These are phyloP conservation scores for Russula sp. DNA, from an alignment of 768 basidiomycete species.

Conservation along the genomic window DNA sequence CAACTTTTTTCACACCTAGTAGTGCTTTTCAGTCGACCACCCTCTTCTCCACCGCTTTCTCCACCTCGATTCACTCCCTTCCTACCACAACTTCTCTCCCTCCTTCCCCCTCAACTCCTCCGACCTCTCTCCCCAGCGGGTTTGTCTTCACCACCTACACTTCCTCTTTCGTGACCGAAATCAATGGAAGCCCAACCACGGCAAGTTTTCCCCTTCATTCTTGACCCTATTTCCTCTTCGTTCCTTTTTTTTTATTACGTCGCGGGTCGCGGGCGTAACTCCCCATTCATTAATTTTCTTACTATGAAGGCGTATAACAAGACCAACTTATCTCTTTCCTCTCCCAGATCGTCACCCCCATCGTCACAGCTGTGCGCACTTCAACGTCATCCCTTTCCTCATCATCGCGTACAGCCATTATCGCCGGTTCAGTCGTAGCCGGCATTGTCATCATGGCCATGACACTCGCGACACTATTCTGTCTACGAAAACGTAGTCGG, in stretches of 20 bases:
- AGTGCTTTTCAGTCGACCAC: no score
- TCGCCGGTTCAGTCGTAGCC: slow-evolving; percentile 22
- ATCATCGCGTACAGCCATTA: slow-evolving; percentile 13
- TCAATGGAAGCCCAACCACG: slow-evolving; percentile 27
- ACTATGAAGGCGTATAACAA: neutral
- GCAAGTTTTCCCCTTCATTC: slow-evolving; percentile 6
- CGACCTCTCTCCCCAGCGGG: slow-evolving; percentile 3
- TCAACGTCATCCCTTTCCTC: neutral
- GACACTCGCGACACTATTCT: slow-evolving; percentile 20
- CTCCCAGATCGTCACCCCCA: slow-evolving; percentile 23
- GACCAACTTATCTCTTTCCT: neutral
- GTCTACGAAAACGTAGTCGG: slow-evolving; percentile 11
- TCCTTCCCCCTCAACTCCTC: neutral
- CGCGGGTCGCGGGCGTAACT: neutral
- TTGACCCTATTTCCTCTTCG: no score
- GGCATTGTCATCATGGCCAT: slow-evolving; percentile 18
- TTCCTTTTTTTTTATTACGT: neutral
- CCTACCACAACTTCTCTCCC: neutral
- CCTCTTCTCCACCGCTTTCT: neutral
- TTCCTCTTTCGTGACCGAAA: slow-evolving; percentile 14
- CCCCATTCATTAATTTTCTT: neutral
- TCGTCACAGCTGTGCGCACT: slow-evolving; percentile 21
- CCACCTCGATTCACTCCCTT: neutral
- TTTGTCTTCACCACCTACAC: slow-evolving; percentile 20
- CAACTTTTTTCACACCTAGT: no score